Conservation (phyloP, 1,284 basidiomycete species). For the Apiotrichum akiyoshidainum region DNA sequence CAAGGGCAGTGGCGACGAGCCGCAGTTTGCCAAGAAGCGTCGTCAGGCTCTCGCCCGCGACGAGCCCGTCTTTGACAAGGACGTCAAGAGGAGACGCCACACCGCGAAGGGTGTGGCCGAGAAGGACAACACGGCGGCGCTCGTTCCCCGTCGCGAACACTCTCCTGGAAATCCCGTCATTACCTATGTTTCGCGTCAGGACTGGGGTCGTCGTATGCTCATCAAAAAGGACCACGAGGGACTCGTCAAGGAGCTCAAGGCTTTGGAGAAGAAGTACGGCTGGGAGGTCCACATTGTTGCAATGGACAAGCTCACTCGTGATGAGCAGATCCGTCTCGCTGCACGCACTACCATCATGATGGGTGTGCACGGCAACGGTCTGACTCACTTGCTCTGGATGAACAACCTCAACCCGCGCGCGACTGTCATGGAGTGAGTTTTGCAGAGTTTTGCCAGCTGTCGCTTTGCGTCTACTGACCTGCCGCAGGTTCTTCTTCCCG, state of each 20-base stretch:
- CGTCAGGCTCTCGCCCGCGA: neutral
- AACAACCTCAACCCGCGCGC: constrained; percentile 51
- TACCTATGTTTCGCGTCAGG: constrained; percentile 80
- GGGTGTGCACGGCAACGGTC: constrained; percentile 73
- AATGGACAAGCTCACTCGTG: constrained; percentile 72
- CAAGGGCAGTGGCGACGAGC: neutral
- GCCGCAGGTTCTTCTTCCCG: constrained; percentile 1
- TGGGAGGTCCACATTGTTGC: constrained; percentile 78
- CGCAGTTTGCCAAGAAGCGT: neutral
- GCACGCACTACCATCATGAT: constrained; percentile 75
- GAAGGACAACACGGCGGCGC: neutral
- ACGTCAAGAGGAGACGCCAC: neutral
- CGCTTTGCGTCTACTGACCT: neutral
- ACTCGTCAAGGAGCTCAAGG: constrained; percentile 53
- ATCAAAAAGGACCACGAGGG: constrained; percentile 48
- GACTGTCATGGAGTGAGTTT: constrained; percentile 65
- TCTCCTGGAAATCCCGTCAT: constrained; percentile 59
- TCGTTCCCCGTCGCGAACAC: constrained; percentile 9
- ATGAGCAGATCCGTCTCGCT: constrained; percentile 72
- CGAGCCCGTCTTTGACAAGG: constrained; percentile 9
- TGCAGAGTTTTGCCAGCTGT: constrained; percentile 18
- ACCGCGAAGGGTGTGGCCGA: constrained; percentile 1
- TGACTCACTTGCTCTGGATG: constrained; percentile 76
- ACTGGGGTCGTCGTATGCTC: constrained; percentile 69
- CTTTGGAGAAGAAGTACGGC: constrained; percentile 65